phyloP scores from a whole-genome alignment of 805 yeast genomes.

The Cyberlindnera suaveolens region DNA sequence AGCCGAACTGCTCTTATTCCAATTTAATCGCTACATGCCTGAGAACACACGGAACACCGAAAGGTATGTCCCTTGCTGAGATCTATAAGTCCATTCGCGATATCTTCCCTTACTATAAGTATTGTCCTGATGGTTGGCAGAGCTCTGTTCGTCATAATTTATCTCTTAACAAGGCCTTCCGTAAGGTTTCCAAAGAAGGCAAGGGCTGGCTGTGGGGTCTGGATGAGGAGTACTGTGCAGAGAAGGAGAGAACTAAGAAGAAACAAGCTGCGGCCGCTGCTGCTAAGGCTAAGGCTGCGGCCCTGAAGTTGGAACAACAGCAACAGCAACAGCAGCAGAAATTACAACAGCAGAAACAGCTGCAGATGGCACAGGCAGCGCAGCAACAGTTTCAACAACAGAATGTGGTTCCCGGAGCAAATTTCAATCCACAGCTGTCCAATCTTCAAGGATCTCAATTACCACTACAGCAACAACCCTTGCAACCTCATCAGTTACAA shows the following conservation, averaged over 20 bases:
- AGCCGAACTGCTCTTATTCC: conserved; percentile 80
- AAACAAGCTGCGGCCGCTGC: conserved; percentile 61
- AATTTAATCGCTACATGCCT: conserved; percentile 76
- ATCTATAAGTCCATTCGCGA: conserved; percentile 84
- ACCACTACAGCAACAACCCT: neutral
- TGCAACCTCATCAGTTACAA: neutral
- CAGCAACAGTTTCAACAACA: conserved; percentile 14
- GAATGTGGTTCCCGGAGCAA: neutral
- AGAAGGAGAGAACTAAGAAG: conserved; percentile 69
- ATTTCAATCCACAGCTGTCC: neutral
- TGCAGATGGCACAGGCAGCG: conserved; percentile 17
- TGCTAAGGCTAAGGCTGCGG: conserved; percentile 52
- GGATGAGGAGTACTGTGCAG: conserved; percentile 79
- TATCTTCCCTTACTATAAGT: conserved; percentile 82
- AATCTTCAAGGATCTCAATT: neutral
- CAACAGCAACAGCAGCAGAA: conserved; percentile 34
- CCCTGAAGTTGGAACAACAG: conserved; percentile 45
- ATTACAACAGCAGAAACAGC: conserved; percentile 24
- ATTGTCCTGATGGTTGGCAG: conserved; percentile 98
- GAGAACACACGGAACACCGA: conserved; percentile 54
- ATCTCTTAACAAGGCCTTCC: conserved; percentile 78
- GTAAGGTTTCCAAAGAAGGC: conserved; percentile 78
- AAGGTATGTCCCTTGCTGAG: conserved; percentile 78
- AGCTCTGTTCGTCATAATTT: conserved; percentile 87
- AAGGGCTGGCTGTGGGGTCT: conserved; percentile 94